A percentile compares a stretch with the other conserved stretches of the same genome.
phyloP scores from a whole-genome alignment of 2,329 filamentous ascomycete genomes.

The Clarireedia sp. region DNA sequence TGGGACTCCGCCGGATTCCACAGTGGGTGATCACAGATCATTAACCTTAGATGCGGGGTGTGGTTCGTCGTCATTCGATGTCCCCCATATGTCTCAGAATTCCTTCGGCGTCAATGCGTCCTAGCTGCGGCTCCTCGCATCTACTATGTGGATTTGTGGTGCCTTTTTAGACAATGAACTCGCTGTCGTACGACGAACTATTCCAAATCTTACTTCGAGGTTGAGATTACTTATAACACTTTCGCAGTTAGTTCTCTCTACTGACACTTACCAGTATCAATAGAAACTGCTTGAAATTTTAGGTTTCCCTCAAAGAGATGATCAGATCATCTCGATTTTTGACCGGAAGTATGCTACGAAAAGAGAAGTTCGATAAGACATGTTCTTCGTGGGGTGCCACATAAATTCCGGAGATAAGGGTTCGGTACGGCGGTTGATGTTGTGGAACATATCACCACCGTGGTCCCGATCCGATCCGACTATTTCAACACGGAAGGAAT shows the following conservation, averaged over 20 bases:
- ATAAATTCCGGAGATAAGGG: neutral
- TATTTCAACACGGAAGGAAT: no score
- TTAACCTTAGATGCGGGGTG: no score
- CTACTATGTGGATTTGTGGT: neutral
- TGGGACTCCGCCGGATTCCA: no score
- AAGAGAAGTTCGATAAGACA: neutral
- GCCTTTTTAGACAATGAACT: neutral
- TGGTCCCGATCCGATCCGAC: no score
- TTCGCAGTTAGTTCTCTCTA: neutral
- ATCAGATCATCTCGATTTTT: neutral
- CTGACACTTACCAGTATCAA: neutral
- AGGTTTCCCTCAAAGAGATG: no score
- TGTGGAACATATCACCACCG: slow-evolving; percentile 1
- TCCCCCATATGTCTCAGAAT: neutral
- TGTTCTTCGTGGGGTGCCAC: neutral
- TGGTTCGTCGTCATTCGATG: neutral
- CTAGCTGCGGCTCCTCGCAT: slow-evolving; percentile 4
- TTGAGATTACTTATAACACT: neutral
- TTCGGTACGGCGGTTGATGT: neutral
- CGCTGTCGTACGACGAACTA: neutral
- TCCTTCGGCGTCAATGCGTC: neutral
- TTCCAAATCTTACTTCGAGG: no score
- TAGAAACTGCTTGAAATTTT: neutral
- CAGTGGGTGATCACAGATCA: no score
- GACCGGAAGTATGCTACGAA: neutral